Evolutionary conservation across 2,329 filamentous ascomycete species (phyloP), one percentile per base, ranked within the genome.

Genomic region (Aspergillus neoniger): DNA sequence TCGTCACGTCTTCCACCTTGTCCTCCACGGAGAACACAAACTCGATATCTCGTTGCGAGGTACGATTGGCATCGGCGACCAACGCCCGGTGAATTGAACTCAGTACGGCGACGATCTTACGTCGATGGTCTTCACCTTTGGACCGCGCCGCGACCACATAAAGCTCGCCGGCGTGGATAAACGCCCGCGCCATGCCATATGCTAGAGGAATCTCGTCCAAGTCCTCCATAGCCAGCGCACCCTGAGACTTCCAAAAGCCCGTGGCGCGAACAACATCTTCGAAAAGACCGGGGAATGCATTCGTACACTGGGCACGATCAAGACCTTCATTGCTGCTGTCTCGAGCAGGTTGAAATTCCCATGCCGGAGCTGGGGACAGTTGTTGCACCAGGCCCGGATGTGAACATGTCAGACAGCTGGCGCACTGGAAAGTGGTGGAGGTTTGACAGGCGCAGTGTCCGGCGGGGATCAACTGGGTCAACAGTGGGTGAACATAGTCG

Each of bases 41-140:
- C 60, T 83, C 80, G 41, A 81, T 76, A 56, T 81, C 77, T 8
- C 75, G 77, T n/a, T 78, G 69, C 1, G 65, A 66, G 17, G 55
- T 62, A 14, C 69, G 69, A 21, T 72, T 67, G 30, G 72, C 70
- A 39, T 78, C 74, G 14, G 75, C 73, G 59, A 76, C 70, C 56
- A 83, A 75, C 60, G 81, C 80, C 49, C 81, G 80, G 62, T 83
- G 76, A 28, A 83, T 77, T n/a, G 79, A 74, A 61, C 81, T 77
- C 39, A 83, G 71, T 4, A 76, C 78, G 3, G 77, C 80, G 9
- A 77, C 43, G 25, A 76, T 74, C 58, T 77, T 77, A 1, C 72
- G 71, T 10, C 74, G 72, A 50, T 77, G 75, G 28, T 77, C 75
- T 51, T 75, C 74, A n/a, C 70, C 70, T 5, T 66, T 69, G 4